Evolutionary conservation across 495 filamentous ascomycete genomes (phyloP).

Genomic region (Melanomma pulvis-pyrius): DNA sequence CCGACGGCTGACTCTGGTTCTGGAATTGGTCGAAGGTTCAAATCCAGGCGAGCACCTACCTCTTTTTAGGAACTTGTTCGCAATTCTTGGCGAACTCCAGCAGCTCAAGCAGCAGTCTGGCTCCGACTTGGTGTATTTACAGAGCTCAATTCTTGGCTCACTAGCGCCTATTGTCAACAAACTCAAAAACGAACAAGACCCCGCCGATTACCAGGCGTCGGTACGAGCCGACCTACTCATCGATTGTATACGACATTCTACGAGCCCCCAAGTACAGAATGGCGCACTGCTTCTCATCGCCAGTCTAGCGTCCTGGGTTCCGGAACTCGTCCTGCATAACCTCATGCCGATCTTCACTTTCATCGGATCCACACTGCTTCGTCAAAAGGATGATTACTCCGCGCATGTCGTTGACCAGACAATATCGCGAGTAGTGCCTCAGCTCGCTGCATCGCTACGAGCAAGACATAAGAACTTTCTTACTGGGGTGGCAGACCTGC

Average conservation of each 20-base stretch:
- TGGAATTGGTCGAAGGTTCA: conserved; percentile 82
- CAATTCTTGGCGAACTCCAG: conserved; percentile 78
- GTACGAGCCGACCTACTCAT: conserved; percentile 87
- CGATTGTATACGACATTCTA: conserved; percentile 84
- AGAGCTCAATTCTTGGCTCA: conserved; percentile 74
- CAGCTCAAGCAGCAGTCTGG: conserved; percentile 70
- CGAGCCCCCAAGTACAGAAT: conserved; percentile 89
- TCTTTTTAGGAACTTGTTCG: conserved; percentile 77
- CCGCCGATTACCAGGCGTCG: conserved; percentile 60
- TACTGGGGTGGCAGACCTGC: conserved; percentile 76
- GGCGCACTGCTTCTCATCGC: conserved; percentile 86
- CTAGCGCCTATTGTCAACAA: conserved; percentile 77
- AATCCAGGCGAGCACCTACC: conserved; percentile 69
- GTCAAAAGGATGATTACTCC: conserved; percentile 92
- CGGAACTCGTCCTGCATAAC: conserved; percentile 87
- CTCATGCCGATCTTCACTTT: conserved; percentile 99
- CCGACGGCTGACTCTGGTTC: conserved; percentile 78
- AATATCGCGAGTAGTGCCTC: conserved; percentile 85
- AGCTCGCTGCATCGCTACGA: conserved; percentile 81
- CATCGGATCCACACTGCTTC: conserved; percentile 85
- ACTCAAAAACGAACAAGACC: conserved; percentile 52
- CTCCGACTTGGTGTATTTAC: conserved; percentile 82
- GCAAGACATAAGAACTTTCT: conserved; percentile 76
- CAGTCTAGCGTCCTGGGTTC: conserved; percentile 76
- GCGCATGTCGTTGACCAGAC: conserved; percentile 87